Conservation (phyloP, 805 yeast species). For the Lachancea cidri region DNA sequence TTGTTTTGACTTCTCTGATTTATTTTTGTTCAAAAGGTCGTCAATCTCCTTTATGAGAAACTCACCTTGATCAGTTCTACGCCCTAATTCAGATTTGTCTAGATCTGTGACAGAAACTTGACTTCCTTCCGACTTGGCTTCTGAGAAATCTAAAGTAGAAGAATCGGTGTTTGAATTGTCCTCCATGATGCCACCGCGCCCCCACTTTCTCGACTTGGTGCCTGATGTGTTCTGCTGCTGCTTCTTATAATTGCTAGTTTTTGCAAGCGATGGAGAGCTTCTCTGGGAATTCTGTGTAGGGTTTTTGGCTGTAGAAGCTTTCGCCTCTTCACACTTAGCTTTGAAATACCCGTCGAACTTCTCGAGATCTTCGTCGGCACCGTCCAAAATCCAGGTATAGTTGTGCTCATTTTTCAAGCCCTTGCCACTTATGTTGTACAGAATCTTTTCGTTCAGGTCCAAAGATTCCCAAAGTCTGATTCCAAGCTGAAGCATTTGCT, state of each 20-base stretch:
- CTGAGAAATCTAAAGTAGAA: slow-evolving; percentile 52
- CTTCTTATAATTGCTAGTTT: slow-evolving; percentile 7
- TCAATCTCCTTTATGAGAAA: slow-evolving; percentile 62
- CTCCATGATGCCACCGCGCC: slow-evolving; percentile 51
- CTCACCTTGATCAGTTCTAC: slow-evolving; percentile 46
- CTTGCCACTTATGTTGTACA: slow-evolving; percentile 30
- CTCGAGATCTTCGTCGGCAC: slow-evolving; percentile 31
- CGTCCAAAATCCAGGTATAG: slow-evolving; percentile 27
- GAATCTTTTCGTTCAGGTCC: slow-evolving; percentile 27
- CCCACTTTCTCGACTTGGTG: slow-evolving; percentile 51
- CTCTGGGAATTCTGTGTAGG: slow-evolving; percentile 4
- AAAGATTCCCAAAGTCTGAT: slow-evolving; percentile 34
- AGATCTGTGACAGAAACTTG: slow-evolving; percentile 21
- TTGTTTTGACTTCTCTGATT: slow-evolving; percentile 7
- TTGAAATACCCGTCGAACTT: slow-evolving; percentile 38
- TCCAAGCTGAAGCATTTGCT: slow-evolving; percentile 37
- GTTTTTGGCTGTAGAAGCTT: slow-evolving; percentile 14
- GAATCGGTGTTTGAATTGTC: slow-evolving; percentile 39
- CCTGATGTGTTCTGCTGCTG: slow-evolving; percentile 10
- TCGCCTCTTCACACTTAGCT: slow-evolving; percentile 23
- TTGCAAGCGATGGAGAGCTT: neutral
- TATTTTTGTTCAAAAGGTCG: slow-evolving; percentile 29
- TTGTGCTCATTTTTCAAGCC: slow-evolving; percentile 25
- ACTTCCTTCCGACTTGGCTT: slow-evolving; percentile 17
- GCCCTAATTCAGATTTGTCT: slow-evolving; percentile 36